A percentile compares a stretch with the other conserved stretches of the same genome.
phyloP scores from a whole-genome alignment of 129 eudicot species.

The Gnaphalium uliginosum region DNA sequence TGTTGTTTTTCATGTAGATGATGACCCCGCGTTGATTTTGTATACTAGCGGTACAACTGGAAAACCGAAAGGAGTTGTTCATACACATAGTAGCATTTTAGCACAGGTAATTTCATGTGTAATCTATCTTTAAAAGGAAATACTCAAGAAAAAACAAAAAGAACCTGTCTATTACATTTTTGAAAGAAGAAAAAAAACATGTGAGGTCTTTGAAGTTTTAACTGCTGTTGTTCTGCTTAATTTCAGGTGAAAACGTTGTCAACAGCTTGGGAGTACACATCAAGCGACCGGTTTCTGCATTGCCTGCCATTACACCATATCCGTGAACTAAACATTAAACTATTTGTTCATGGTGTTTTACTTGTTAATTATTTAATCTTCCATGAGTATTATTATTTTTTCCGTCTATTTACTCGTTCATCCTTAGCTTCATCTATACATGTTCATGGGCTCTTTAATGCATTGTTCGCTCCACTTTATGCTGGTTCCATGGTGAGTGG shows the following conservation, averaged over 20 bases:
- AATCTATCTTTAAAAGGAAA: background rate
- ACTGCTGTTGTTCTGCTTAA: constrained; percentile 16
- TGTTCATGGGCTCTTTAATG: constrained; percentile 96
- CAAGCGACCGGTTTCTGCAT: constrained; percentile 75
- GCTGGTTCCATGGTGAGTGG: constrained; percentile 75
- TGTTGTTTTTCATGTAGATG: constrained; percentile 37
- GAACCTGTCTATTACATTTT: background rate
- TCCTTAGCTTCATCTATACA: constrained; percentile 72
- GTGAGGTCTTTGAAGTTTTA: background rate
- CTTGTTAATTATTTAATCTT: background rate
- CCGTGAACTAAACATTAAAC: constrained; percentile 36
- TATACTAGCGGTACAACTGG: constrained; percentile 99
- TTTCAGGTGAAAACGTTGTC: constrained; percentile 90
- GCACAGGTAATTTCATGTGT: constrained; percentile 68
- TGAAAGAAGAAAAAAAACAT: background rate
- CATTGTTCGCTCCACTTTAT: constrained; percentile 84
- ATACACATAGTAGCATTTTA: constrained; percentile 82
- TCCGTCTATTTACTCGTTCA: background rate
- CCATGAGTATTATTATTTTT: background rate
- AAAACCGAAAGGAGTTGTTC: constrained; percentile 97
- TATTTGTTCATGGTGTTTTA: background rate
- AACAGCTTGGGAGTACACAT: constrained; percentile 89
- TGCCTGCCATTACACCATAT: constrained; percentile 99
- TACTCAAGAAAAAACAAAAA: background rate
- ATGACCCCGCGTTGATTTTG: constrained; percentile 83